Evolutionary conservation across 805 yeast species (phyloP).

Genomic region (Wickerhamomyces sydowiorum): DNA sequence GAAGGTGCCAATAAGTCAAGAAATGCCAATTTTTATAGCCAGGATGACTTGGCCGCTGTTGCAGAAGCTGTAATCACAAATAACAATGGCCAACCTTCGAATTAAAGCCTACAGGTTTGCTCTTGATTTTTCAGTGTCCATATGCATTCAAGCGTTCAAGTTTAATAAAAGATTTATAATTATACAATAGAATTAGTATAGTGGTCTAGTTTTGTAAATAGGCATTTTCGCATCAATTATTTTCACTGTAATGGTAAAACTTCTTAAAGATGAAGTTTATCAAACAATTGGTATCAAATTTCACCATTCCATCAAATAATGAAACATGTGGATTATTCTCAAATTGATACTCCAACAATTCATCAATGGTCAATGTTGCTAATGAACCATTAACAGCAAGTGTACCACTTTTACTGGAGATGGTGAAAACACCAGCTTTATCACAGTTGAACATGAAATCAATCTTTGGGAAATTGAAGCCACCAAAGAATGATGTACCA

Average conservation of each 20-base stretch:
- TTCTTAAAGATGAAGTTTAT: constrained; percentile 67
- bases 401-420: constrained; percentile 71
- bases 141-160: no score
- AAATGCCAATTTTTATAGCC: constrained; percentile 11
- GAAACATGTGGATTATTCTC: constrained; percentile 50
- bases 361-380: constrained; percentile 59
- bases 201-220: no score
- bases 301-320: constrained; percentile 62
- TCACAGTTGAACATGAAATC: constrained; percentile 74
- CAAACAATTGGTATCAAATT: constrained; percentile 62
- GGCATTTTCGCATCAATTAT: no score
- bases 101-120: no score
- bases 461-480: constrained; percentile 56
- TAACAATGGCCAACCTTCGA: background rate
- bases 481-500: constrained; percentile 31
- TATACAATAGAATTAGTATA: no score
- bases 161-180: no score
- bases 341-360: constrained; percentile 67
- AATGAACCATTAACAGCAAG: constrained; percentile 55
- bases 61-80: constrained; percentile 21
- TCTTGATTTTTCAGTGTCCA: no score
- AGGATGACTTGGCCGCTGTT: constrained; percentile 20
- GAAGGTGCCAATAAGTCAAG: background rate
- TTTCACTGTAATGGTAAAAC: constrained; percentile 48
- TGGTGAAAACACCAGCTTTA: constrained; percentile 60